Evolutionary conservation across 2,329 filamentous ascomycete species (phyloP), one percentile per base, ranked within the genome.

Genomic region (Orbilia oligospora): DNA sequence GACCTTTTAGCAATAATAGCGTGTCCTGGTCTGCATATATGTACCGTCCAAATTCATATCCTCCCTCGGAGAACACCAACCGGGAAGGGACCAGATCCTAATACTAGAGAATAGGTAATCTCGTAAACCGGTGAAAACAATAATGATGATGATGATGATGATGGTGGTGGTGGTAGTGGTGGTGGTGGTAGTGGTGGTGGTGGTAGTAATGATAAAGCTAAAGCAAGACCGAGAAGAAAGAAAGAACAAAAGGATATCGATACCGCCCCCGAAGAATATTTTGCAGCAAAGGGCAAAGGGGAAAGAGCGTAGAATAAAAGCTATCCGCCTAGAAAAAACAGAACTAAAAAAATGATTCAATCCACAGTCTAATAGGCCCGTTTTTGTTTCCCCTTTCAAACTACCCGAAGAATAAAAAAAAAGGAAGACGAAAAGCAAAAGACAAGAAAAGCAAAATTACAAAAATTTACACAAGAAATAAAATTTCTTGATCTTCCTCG

Each of bases 351-450:
- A 46, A 44, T n/a, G 24, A n/a, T 46, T 48, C 69, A 20, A 63
- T 51, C 20, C 61, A 53, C 53, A 33, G 46, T 71, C 36, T 53
- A 49, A 65, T 64, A 46, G 30, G 51, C 56, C 69, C 53, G 14
- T 24, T 65, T 38, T n/a, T n/a, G n/a, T n/a, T n/a, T n/a, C n/a
- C n/a, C n/a, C n/a, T n/a, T 30, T n/a, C 46, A 51, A 14, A 51
- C 46, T 10, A 14, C 10, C 22, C 36, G 46, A 22, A 49, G 46
- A 24, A 49, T 46, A 20, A n/a, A 46, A 46, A 4, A 8, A 46
- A 46, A 18, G 6, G 8, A 20, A 27, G 38, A 41, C 24, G 27
- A 44, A 69, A 30, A 66, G 36, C 30, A 38, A 38, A 44, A 33
- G 33, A n/a, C 44, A 55, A 27, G 56, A 71, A n/a, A n/a, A 55